Conservation (phyloP, 176 grass and related monocot species). For the Phoenix roebelenii region DNA sequence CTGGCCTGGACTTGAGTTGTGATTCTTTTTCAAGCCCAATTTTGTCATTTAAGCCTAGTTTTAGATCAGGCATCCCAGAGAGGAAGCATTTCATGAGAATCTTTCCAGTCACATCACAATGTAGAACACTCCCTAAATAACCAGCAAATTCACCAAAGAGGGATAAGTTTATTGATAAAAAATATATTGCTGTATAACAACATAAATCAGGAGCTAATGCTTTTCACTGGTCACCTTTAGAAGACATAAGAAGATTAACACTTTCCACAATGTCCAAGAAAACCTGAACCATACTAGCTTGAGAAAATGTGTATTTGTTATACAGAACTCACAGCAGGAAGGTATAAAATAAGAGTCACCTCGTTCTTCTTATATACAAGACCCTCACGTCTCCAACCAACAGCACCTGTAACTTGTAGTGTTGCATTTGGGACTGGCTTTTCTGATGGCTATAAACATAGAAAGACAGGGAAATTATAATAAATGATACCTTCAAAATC, state of each 20-base stretch:
- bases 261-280: conserved; percentile 99
- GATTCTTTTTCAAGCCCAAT: conserved; percentile 99
- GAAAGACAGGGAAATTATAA: neutral
- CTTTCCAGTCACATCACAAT: conserved; percentile 96
- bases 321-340: conserved; percentile 4
- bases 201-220: neutral
- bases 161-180: conserved; percentile 5
- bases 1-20: conserved; percentile 82
- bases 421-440: conserved; percentile 96
- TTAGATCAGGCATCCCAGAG: conserved; percentile 99
- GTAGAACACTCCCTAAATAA: conserved; percentile 80
- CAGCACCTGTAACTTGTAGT: conserved; percentile 95
- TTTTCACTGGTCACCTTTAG: conserved; percentile 62
- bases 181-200: conserved; percentile 2
- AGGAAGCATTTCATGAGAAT: conserved; percentile 99
- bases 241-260: conserved; percentile 99
- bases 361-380: conserved; percentile 99
- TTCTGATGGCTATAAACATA: conserved; percentile 54
- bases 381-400: conserved; percentile 98
- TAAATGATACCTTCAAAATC: too few species aligned
- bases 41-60: conserved; percentile 95
- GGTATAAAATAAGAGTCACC: conserved; percentile 24
- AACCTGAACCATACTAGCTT: conserved; percentile 46
- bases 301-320: conserved; percentile 2
- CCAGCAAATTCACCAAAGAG: too few species aligned